Base-by-base conservation (phyloP, 2,329 filamentous ascomycete genomes). In the Aspergillus sp. region DNA sequence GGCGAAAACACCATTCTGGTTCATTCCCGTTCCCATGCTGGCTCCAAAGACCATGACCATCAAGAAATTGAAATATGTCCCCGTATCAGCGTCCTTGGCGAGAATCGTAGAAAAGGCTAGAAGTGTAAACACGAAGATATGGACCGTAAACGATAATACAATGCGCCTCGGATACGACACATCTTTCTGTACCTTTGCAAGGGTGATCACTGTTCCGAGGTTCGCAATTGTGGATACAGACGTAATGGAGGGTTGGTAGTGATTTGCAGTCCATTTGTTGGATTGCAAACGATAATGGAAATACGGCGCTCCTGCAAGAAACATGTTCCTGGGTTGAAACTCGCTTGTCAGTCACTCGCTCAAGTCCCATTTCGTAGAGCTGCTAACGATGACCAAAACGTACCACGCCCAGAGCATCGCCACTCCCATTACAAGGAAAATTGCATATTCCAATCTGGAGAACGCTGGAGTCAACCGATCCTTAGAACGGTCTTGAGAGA, bases 321-420 rank as follows among this genome's bases (percentile, higher is more conserved):
- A 96, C 91, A 96, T 96, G 73, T 97, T 97, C 88, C 88, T 91
- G 26, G 9, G 29, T 29, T 29, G n/a, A 38, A 43, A 26, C 19
- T 26, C 10, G 27, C 7, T 12, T 26, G 40, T 42, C 29, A 42
- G 40, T 30, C n/a, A 41, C n/a, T 26, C 40, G 2, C 28, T 10
- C 29, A 19, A 33, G 8, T 9, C 8, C 7, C 26, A 34, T 10
- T n/a, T 5, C 5, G 2, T 19, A 29, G 26, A 42, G 34, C 29
- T 43, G 19, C 12, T 19, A 7, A 6, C 7, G 30, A 43, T 29
- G 19, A 26, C 29, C 29, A 12, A 12, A 47, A 59, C 79, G 57
- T 79, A 94, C 91, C 91, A 97, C 46, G 91, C 89, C 91, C 91
- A 97, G 40, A 97, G 77, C 93, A 97, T 97, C 44, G 90, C 87